Evolutionary conservation across 2,329 filamentous ascomycete species (phyloP), one percentile per base, ranked within the genome.

Genomic region (Fusarium transvaalense): DNA sequence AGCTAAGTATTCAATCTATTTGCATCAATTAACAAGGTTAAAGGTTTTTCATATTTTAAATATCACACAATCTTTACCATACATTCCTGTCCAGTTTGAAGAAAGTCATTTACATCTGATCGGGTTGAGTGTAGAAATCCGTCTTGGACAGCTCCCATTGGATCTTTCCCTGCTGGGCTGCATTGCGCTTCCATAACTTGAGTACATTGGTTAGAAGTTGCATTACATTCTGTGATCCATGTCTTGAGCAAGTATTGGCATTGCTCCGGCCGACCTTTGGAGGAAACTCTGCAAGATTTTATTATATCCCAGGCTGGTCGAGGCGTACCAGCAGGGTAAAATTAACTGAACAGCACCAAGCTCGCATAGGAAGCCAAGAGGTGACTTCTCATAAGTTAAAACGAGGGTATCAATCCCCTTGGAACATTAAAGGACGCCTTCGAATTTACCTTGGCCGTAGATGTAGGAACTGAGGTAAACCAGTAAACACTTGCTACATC

Each of bases 221-320:
- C 38, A 10, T 41, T 19, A 23, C 38, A 41, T 15, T 23, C 38
- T 5, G 9, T 5, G 7, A 41, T 41, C 38, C 38, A 41, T 6
- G 38, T 41, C 7, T 13, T 21, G 15, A 41, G 19, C 14, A 41
- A 1, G 4, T 9, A 23, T 23, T 23, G 19, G 2, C 13, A 41
- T 9, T 41, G 13, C 6, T 41, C 38, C 4, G 12, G 19, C 0
- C 19, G 38, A 0, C 13, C 19, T 4, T 4, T 23, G 2, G 19
- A 41, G 10, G 38, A 41, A 0, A 3, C 23, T 6, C 38, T 15
- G 7, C 19, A 15, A 14, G 38, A 19, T 10, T 5, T 15, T 14
- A 41, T 41, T 4, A 41, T 0, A 41, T 41, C 4, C 19, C 38
- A 41, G 2, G 19, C 13, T 41, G 38, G 7, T 23, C 13, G 7